These are phyloP conservation scores for Deuterostichococcus epilithicus DNA, from an alignment of 139 green algal species.

Conservation along the genomic window DNA sequence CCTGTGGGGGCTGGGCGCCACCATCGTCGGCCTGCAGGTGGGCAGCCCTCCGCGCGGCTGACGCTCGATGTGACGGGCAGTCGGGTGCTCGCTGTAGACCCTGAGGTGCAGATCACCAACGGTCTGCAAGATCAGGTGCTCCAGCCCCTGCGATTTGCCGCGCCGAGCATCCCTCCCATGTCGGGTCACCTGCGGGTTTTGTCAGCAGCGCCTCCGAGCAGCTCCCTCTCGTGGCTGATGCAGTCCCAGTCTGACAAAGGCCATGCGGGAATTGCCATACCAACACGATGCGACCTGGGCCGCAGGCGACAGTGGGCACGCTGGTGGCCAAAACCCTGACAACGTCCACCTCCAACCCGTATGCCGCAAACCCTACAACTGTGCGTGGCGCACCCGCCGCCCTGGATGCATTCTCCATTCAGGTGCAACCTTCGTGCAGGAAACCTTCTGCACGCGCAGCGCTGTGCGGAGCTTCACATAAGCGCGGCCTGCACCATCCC, in stretches of 20 bases:
- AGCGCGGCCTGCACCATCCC: not conserved
- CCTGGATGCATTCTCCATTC: slow-evolving; percentile 89
- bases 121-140: not conserved
- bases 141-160: not conserved
- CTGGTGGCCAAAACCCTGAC: slow-evolving; percentile 89
- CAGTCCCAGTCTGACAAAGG: too few species aligned
- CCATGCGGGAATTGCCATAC: too few species aligned
- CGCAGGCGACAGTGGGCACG: slow-evolving; percentile 48
- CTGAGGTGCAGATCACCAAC: too few species aligned
- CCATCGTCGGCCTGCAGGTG: slow-evolving; percentile 79
- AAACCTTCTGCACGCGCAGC: too few species aligned
- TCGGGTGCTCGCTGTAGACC: too few species aligned
- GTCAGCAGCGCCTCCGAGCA: too few species aligned
- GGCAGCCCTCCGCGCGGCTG: not conserved
- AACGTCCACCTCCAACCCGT: slow-evolving; percentile 45
- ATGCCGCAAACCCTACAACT: slow-evolving; percentile 22
- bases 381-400: slow-evolving; percentile 25
- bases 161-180: not conserved
- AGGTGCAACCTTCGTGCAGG: too few species aligned
- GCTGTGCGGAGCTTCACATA: not conserved
- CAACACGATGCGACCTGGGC: too few species aligned
- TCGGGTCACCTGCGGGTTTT: not conserved
- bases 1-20: slow-evolving; percentile 71
- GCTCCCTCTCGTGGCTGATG: too few species aligned
- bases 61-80: too few species aligned